These are phyloP conservation scores for Rosa hybrid DNA, from an alignment of 331 rosid genomes.

Conservation along the genomic window DNA sequence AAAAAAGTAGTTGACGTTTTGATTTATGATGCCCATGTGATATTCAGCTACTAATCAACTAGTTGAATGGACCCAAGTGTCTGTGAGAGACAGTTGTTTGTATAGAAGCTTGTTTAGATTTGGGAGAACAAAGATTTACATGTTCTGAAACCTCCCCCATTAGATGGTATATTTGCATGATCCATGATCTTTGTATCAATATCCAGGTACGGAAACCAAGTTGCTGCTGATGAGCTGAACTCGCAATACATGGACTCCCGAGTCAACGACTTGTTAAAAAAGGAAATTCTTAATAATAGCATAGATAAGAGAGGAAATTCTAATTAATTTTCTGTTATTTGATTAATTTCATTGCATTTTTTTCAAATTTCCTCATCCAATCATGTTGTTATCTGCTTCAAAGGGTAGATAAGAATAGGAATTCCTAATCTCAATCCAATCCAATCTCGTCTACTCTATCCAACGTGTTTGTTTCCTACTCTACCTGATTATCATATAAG, in stretches of 20 bases:
- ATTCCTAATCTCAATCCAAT: too few relatives aligned
- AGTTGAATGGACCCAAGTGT: conserved; percentile 1
- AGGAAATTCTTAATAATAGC: too few relatives aligned
- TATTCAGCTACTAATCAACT: not conserved
- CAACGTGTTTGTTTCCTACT: too few relatives aligned
- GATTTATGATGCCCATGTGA: not conserved
- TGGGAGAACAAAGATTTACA: not conserved
- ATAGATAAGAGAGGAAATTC: too few relatives aligned
- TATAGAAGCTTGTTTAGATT: conserved; percentile 1
- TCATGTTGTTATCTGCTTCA: too few relatives aligned
- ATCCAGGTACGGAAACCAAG: conserved; percentile 85
- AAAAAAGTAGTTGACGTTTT: not conserved
- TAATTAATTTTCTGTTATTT: too few relatives aligned
- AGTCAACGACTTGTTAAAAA: conserved; percentile 30
- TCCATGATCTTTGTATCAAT: conserved; percentile 23
- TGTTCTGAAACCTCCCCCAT: not conserved
- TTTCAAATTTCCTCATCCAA: too few relatives aligned
- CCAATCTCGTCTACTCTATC: too few relatives aligned
- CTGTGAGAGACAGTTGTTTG: not conserved
- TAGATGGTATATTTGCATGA: not conserved
- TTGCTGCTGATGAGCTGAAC: conserved; percentile 64
- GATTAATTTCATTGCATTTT: too few relatives aligned
- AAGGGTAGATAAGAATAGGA: too few relatives aligned
- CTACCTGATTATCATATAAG: too few relatives aligned
- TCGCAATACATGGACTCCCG: conserved; percentile 78